A percentile compares a stretch with the other conserved stretches of the same genome.
Evolutionary conservation across 306 rosid genomes (phyloP).

Genomic region (Adenanthera pavonina): DNA sequence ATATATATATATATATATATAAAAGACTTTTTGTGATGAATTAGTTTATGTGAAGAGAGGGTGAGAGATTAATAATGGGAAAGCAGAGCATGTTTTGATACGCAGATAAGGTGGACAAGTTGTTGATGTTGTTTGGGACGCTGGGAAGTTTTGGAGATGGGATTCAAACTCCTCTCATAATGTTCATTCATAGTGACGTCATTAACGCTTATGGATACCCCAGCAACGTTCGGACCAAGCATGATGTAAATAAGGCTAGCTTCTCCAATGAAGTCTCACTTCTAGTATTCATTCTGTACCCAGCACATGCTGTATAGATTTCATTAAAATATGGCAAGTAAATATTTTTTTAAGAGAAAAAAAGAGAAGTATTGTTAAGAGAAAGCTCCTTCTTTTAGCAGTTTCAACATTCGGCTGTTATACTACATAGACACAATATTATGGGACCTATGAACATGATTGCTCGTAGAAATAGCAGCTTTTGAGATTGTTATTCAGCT

Average conservation of each 20-base stretch:
- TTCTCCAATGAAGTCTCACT: not conserved
- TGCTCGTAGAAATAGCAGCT: not conserved
- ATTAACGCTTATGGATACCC: slow-evolving; percentile 72
- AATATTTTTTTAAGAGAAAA: too few species aligned
- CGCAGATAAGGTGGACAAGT: slow-evolving; percentile 76
- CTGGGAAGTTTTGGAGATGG: slow-evolving; percentile 93
- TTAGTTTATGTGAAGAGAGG: not conserved
- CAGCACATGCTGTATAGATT: too few species aligned
- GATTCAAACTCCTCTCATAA: slow-evolving; percentile 76
- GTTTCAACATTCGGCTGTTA: too few species aligned
- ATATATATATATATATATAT: slow-evolving; percentile 19
- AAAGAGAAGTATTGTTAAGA: too few species aligned
- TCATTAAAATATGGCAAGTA: too few species aligned
- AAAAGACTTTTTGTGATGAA: not conserved
- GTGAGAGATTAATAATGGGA: slow-evolving; percentile 51
- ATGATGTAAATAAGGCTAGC: slow-evolving; percentile 77
- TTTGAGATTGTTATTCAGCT: slow-evolving; percentile 32
- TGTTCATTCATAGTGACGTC: slow-evolving; percentile 84
- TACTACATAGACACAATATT: too few species aligned
- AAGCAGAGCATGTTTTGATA: slow-evolving; percentile 67
- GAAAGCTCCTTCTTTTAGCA: too few species aligned
- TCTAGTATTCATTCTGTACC: too few species aligned
- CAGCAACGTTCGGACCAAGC: slow-evolving; percentile 43
- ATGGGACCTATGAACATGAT: too few species aligned
- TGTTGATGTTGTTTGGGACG: slow-evolving; percentile 80